phyloP scores from a whole-genome alignment of 257 asterid species.

The Salvia rosmarinus region DNA sequence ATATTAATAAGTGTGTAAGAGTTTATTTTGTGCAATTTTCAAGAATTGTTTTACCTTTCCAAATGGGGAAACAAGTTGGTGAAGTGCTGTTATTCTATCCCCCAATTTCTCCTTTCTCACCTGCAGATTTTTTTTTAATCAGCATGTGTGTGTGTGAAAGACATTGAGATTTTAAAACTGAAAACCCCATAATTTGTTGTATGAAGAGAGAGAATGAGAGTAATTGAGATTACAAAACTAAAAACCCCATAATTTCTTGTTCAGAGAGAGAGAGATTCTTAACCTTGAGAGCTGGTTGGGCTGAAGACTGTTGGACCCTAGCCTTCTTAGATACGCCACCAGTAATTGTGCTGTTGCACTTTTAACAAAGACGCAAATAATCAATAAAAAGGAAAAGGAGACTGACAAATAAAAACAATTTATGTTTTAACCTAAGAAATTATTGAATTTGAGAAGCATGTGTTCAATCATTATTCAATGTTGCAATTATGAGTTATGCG shows the following conservation, averaged over 20 bases:
- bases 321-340: slow-evolving; percentile 88
- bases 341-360: slow-evolving; percentile 68
- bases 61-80: slow-evolving; percentile 97
- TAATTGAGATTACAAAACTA: too few relatives aligned
- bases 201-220: too few relatives aligned
- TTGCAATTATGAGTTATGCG: slow-evolving; percentile 26
- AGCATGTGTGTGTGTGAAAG: too few relatives aligned
- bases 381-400: not conserved
- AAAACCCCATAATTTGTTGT: too few relatives aligned
- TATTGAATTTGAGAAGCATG: slow-evolving; percentile 17
- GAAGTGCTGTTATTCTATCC: slow-evolving; percentile 92
- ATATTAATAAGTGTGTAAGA: too few relatives aligned
- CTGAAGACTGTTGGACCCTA: slow-evolving; percentile 80
- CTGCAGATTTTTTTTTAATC: slow-evolving; percentile 43
- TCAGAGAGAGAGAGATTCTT: slow-evolving; percentile 24
- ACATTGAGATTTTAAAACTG: too few relatives aligned
- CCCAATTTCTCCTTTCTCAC: slow-evolving; percentile 95
- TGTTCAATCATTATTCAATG: slow-evolving; percentile 27
- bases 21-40: too few relatives aligned
- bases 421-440: not conserved
- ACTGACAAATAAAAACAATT: not conserved
- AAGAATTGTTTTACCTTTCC: slow-evolving; percentile 80
- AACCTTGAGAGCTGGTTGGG: slow-evolving; percentile 87
- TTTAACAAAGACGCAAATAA: not conserved
- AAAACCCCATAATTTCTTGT: too few relatives aligned